Percentiles rank a stretch among this genome's conserved stretches.
Evolutionary conservation across 2,329 filamentous ascomycete genomes (phyloP).

Genomic region (Coniochaeta pulveracea): DNA sequence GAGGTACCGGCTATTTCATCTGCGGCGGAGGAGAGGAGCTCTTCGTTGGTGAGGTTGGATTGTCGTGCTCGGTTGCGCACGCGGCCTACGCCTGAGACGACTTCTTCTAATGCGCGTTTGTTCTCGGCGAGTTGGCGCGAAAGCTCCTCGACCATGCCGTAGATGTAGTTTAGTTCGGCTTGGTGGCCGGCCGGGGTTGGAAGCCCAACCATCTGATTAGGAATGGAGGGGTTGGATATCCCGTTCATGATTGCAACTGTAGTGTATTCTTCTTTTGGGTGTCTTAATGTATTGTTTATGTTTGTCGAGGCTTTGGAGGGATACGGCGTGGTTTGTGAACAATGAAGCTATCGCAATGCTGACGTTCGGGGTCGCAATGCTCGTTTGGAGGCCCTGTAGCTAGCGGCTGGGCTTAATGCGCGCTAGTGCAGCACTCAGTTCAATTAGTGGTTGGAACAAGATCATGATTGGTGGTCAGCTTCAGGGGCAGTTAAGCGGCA

Average conservation of each 20-base stretch:
- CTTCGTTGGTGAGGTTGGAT: constrained; percentile 43
- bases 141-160: constrained; percentile 56
- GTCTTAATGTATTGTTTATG: no score
- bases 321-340: no score
- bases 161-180: constrained; percentile 57
- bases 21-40: constrained; percentile 42
- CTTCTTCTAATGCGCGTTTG: constrained; percentile 48
- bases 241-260: constrained; percentile 38
- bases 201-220: constrained; percentile 32
- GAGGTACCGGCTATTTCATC: constrained; percentile 44
- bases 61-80: constrained; percentile 45
- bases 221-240: constrained; percentile 35
- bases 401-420: no score
- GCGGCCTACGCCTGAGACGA: constrained; percentile 50
- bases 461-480: no score
- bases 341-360: no score
- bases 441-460: no score
- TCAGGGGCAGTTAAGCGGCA: no score
- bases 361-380: no score
- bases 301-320: no score
- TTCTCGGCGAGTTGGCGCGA: constrained; percentile 53
- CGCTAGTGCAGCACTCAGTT: no score
- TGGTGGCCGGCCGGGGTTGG: constrained; percentile 58
- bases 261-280: no score
- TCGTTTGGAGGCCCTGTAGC: no score